A percentile compares a stretch with the other conserved stretches of the same genome.
Conservation (phyloP, 495 filamentous ascomycete species). For the Ascodesmis nigricans region DNA sequence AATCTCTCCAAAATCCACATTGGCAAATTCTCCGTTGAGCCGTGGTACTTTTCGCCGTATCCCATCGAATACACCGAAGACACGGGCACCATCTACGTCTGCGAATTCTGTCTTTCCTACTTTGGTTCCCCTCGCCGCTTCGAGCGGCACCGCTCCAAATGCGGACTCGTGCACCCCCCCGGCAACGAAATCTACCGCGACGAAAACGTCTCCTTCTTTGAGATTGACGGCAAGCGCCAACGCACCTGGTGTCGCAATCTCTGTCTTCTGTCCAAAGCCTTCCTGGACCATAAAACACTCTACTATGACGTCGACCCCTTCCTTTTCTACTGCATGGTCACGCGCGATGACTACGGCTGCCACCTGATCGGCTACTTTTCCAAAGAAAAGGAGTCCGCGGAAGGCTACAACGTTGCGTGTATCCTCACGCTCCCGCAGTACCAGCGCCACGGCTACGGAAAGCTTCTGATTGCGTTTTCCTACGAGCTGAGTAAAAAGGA, state of each 20-base stretch:
- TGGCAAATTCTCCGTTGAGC: conserved; percentile 74
- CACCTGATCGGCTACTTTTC: conserved; percentile 94
- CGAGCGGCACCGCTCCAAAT: conserved; percentile 66
- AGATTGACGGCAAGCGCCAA: conserved; percentile 89
- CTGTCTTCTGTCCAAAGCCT: conserved; percentile 82
- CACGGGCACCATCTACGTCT: conserved; percentile 83
- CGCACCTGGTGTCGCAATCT: conserved; percentile 93
- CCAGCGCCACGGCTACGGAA: conserved; percentile 80
- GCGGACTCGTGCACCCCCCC: conserved; percentile 75
- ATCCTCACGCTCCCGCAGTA: conserved; percentile 92
- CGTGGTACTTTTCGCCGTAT: conserved; percentile 98
- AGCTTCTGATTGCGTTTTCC: conserved; percentile 85
- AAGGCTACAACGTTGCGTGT: conserved; percentile 93
- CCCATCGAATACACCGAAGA: conserved; percentile 66
- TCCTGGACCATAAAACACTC: conserved; percentile 97
- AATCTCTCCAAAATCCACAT: conserved; percentile 87
- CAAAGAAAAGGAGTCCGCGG: conserved; percentile 91
- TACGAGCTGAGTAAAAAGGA: conserved; percentile 95
- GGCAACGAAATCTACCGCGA: conserved; percentile 98
- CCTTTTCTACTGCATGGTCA: conserved; percentile 95
- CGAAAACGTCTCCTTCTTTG: conserved; percentile 82
- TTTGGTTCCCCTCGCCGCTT: conserved; percentile 62
- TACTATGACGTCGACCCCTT: conserved; percentile 99
- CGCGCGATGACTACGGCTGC: conserved; percentile 61
- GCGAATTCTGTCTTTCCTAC: conserved; percentile 90